Percentiles rank a stretch among this genome's conserved stretches.
Evolutionary conservation across 2,329 filamentous ascomycete species (phyloP).

Genomic region (Achaetomium macrosporum): DNA sequence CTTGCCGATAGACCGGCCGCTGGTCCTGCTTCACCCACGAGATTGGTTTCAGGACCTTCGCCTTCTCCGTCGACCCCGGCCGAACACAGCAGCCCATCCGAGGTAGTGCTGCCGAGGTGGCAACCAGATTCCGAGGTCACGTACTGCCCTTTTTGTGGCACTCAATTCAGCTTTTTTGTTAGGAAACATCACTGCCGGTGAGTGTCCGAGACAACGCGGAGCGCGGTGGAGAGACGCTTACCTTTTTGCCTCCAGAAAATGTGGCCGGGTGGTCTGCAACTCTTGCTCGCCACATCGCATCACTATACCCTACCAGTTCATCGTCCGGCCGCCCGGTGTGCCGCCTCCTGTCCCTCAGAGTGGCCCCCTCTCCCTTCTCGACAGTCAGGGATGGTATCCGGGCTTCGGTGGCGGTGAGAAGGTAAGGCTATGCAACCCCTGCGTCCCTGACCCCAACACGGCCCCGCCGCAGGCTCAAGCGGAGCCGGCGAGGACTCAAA

Average conservation of each 20-base stretch:
- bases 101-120: constrained; percentile 67
- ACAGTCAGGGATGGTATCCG: constrained; percentile 39
- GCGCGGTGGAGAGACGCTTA: not conserved
- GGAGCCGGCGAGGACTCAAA: constrained; percentile 40
- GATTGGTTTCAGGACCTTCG: not conserved
- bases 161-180: constrained; percentile 76
- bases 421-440: constrained; percentile 56
- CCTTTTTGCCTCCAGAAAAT: constrained; percentile 58
- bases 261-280: constrained; percentile 84
- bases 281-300: constrained; percentile 90
- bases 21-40: not conserved
- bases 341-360: constrained; percentile 31
- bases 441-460: constrained; percentile 56
- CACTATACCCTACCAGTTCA: constrained; percentile 88
- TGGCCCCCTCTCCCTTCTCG: constrained; percentile 34
- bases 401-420: constrained; percentile 49
- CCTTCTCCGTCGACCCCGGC: not conserved
- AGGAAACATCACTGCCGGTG: constrained; percentile 89
- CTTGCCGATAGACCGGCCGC: not conserved
- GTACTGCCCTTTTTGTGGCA: constrained; percentile 76
- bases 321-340: constrained; percentile 66
- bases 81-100: constrained; percentile 17
- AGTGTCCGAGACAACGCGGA: not conserved
- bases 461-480: constrained; percentile 43
- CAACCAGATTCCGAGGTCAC: constrained; percentile 81